A percentile compares a stretch with the other conserved stretches of the same genome.
Evolutionary conservation across 2,329 filamentous ascomycete genomes (phyloP).

Genomic region (Canariomyces notabilis): DNA sequence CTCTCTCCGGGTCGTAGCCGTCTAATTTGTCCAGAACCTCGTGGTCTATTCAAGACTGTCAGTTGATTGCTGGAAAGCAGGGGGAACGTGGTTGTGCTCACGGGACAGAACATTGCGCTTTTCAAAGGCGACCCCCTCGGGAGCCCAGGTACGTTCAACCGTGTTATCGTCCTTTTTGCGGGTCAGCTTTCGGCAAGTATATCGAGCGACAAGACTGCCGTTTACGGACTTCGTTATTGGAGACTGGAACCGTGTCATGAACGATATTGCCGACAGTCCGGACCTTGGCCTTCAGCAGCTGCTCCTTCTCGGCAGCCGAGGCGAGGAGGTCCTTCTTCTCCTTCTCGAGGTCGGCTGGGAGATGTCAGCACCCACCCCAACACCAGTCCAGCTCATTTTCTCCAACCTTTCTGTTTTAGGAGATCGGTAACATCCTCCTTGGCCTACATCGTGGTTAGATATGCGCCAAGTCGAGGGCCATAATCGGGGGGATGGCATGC

Average conservation of each 20-base stretch:
- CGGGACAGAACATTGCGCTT: conserved; percentile 75
- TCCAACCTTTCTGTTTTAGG: conserved; percentile 60
- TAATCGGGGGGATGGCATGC: conserved; percentile 34
- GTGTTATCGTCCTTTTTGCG: conserved; percentile 66
- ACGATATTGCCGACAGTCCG: conserved; percentile 87
- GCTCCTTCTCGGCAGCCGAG: conserved; percentile 69
- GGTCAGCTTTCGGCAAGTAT: conserved; percentile 2
- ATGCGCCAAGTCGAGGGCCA: neutral
- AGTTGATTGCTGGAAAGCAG: neutral
- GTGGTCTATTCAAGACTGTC: conserved; percentile 50
- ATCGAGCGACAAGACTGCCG: conserved; percentile 13
- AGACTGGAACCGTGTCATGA: conserved; percentile 78
- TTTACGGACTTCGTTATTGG: conserved; percentile 64
- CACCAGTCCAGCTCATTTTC: too few species aligned
- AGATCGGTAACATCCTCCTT: conserved; percentile 85
- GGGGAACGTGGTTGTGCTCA: conserved; percentile 8
- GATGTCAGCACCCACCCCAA: conserved; percentile 6
- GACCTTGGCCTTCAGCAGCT: conserved; percentile 68
- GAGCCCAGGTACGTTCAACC: conserved; percentile 72
- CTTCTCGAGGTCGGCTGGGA: conserved; percentile 60
- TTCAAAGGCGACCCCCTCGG: conserved; percentile 66
- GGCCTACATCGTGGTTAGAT: conserved; percentile 42
- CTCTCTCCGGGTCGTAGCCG: conserved; percentile 88
- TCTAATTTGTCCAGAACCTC: conserved; percentile 85
- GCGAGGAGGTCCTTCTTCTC: conserved; percentile 78